Base-by-base conservation (phyloP, 805 yeast species). In the Wilhelminamyces savonicus region DNA sequence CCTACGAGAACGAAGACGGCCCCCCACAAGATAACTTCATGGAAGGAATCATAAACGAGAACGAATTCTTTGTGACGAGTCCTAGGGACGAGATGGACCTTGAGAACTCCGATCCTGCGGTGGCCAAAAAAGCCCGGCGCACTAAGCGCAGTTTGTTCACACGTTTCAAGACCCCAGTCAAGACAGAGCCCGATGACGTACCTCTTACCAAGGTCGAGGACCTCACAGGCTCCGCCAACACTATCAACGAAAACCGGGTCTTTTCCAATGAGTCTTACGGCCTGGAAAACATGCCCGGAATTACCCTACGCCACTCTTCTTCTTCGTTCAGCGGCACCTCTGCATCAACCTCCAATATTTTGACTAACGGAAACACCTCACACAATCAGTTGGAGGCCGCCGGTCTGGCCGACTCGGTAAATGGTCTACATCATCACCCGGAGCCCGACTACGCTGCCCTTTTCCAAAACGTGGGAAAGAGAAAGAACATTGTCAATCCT, bases 381-480 rank as follows among this genome's bases (percentile, higher is more conserved):
- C n/a, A n/a, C n/a, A n/a, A n/a, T n/a, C n/a, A n/a, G n/a, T n/a
- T n/a, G n/a, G n/a, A n/a, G n/a, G n/a, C n/a, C n/a, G n/a, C n/a
- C n/a, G n/a, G n/a, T n/a, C n/a, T n/a, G n/a, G n/a, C n/a, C n/a
- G n/a, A n/a, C n/a, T n/a, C n/a, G n/a, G n/a, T n/a, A n/a, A n/a
- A n/a, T n/a, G n/a, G n/a, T n/a, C n/a, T n/a, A n/a, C n/a, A n/a
- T n/a, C n/a, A n/a, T n/a, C 6, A 17, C 8, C 19, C 19, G 8
- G 62, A 55, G 30, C 69, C 69, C 2, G 63, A 64, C 39, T 64
- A 64, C 39, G 69, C 61, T 3, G 67, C 69, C 4, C 49, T 64
- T 17, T 64, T 64, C 41, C 59, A 63, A 32, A 59, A 59, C 26
- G 67, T 64, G 4, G 69, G 69, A 1, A 64, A 63, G 32, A 37